Evolutionary conservation across 2,329 filamentous ascomycete species (phyloP).

Genomic region (Neurospora sp.): DNA sequence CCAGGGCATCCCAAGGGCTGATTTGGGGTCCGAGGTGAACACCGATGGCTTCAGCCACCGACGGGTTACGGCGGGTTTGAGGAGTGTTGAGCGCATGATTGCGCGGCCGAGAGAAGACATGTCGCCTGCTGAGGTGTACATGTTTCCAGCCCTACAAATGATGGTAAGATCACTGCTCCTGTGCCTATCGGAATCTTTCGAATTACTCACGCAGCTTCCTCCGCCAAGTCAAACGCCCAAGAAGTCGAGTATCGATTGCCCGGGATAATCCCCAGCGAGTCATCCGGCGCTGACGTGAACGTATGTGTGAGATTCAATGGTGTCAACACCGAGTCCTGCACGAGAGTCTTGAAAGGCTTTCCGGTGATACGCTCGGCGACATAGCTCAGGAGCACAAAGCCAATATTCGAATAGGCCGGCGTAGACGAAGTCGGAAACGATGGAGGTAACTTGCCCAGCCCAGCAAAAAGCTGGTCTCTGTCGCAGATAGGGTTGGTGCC

Average conservation of each 20-base stretch:
- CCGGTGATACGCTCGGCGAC: conserved; percentile 27
- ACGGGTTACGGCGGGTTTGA: conserved; percentile 22
- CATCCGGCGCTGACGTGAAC: conserved; percentile 22
- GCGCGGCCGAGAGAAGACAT: conserved; percentile 22
- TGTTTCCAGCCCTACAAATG: conserved; percentile 21
- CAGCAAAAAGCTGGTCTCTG: conserved; percentile 14
- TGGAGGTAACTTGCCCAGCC: conserved; percentile 17
- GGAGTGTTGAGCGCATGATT: conserved; percentile 22
- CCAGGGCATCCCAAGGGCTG: conserved; percentile 24
- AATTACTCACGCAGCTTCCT: conserved; percentile 21
- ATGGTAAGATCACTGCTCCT: background rate
- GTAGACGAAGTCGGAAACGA: conserved; percentile 25
- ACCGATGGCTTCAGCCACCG: conserved; percentile 25
- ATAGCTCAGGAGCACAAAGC: conserved; percentile 27
- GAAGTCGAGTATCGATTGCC: conserved; percentile 20
- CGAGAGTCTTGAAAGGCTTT: conserved; percentile 21
- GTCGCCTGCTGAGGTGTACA: conserved; percentile 24
- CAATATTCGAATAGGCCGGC: conserved; percentile 29
- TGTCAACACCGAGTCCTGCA: conserved; percentile 23
- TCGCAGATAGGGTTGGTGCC: conserved; percentile 22
- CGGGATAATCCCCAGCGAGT: conserved; percentile 26
- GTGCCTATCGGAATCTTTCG: background rate
- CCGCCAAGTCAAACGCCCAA: conserved; percentile 24
- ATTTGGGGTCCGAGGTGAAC: conserved; percentile 22
- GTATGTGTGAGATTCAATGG: conserved; percentile 25